Base-by-base conservation (phyloP, 2,329 filamentous ascomycete species). In the Leptographium galeiforme region DNA sequence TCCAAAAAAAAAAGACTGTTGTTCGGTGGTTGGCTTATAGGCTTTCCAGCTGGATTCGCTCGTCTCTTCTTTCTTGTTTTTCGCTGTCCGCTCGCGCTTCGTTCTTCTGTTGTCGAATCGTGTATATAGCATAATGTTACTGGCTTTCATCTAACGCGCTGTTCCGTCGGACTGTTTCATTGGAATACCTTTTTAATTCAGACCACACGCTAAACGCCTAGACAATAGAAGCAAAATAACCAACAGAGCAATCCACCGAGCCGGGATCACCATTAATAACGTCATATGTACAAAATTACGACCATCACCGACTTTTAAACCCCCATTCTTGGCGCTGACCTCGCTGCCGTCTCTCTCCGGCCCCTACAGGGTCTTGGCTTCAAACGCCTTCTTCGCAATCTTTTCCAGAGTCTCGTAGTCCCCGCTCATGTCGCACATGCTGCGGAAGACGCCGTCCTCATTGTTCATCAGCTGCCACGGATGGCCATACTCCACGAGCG, bases 401-500 rank as follows among this genome's bases (percentile, higher is more conserved):
- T 73, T 76, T 57, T 69, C 59, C 53, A 82, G 61, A 32, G 63
- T 62, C 0, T 76, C 75, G 53, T 75, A 65, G 60, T 82, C 78
- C 10, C 81, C 81, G 60, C 78, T 81, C 67, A 72, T 79, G 60
- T 83, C 79, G 61, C 81, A 84, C 81, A 84, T 84, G 60, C 75
- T 68, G 54, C 73, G 69, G 67, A 84, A 84, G 40, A 69, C 69
- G 30, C 88, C 84, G 3, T 78, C 79, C 54, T 86, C 73, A 61
- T 83, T 84, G 63, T 76, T 78, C 58, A 95, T 77, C 51, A 98
- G 72, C 60, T 88, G 82, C 72, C 84, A 89, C 0, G 93, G 93
- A 63, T 95, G 85, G n/a, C 83, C 93, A 64, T 81, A 98, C 69
- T 98, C 91, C 6, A 93, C 78, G 19, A 97, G 85, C 56, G 79